Conservation (phyloP, 2,329 filamentous ascomycete genomes). For the Ustilaginoidea virens region DNA sequence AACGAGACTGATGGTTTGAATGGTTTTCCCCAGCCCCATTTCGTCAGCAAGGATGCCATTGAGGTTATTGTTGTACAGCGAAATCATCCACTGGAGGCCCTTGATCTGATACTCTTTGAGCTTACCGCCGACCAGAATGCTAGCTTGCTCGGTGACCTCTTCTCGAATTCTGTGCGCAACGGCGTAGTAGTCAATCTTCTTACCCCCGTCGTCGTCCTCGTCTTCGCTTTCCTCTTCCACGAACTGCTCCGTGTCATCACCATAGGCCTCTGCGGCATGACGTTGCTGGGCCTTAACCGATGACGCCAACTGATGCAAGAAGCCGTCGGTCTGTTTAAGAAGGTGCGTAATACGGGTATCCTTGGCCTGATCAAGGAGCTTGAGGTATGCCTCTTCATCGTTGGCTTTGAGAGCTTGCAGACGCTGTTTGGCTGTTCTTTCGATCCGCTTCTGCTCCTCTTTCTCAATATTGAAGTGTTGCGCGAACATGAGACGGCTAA, state of each 20-base stretch:
- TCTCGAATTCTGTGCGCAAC: constrained; percentile 94
- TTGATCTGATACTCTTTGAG: constrained; percentile 98
- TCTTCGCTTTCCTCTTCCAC: constrained; percentile 53
- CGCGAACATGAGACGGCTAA: constrained; percentile 74
- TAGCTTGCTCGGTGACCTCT: constrained; percentile 69
- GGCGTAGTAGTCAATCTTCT: constrained; percentile 96
- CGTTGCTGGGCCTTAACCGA: constrained; percentile 93
- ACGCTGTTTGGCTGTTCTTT: constrained; percentile 97
- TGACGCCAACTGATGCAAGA: constrained; percentile 86
- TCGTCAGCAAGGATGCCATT: constrained; percentile 98
- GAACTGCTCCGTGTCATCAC: constrained; percentile 37
- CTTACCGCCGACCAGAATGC: constrained; percentile 76
- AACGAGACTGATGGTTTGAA: constrained; percentile 95
- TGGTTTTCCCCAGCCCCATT: constrained; percentile 99
- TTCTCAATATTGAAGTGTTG: constrained; percentile 97
- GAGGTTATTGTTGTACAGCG: constrained; percentile 98
- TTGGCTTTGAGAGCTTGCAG: constrained; percentile 96
- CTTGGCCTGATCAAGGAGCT: constrained; percentile 94
- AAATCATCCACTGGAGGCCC: constrained; percentile 99
- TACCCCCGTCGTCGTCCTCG: constrained; percentile 52
- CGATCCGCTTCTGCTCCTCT: constrained; percentile 96
- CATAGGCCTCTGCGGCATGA: constrained; percentile 64
- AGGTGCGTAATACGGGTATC: constrained; percentile 98
- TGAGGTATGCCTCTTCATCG: constrained; percentile 97
- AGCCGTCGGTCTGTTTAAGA: constrained; percentile 91